Evolutionary conservation across 2,329 filamentous ascomycete genomes (phyloP).

Genomic region (Zasmidium cellare): DNA sequence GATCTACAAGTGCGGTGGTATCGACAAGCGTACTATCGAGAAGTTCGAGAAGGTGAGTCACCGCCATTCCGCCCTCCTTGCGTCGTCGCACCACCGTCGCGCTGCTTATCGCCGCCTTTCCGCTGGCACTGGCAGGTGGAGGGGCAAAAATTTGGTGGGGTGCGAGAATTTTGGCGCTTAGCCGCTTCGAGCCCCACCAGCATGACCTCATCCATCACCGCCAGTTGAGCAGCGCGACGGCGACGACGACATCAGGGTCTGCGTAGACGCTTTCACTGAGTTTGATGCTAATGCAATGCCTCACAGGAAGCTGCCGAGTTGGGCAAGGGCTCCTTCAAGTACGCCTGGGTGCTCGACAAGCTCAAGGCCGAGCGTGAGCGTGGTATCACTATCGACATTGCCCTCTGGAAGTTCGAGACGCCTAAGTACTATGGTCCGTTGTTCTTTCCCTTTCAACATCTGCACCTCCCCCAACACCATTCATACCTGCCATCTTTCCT

Average conservation of each 20-base stretch:
- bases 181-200: conserved; percentile 15
- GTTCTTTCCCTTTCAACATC: too few species aligned
- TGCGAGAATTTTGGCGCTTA: conserved; percentile 25
- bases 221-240: background rate
- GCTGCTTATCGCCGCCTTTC: conserved; percentile 16
- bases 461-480: too few species aligned
- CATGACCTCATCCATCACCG: conserved; percentile 18
- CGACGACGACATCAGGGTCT: background rate
- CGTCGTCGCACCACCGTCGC: background rate
- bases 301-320: conserved; percentile 92
- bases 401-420: conserved; percentile 99
- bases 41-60: conserved; percentile 98
- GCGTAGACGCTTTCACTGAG: background rate
- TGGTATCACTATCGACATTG: conserved; percentile 99
- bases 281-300: conserved; percentile 37
- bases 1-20: conserved; percentile 99
- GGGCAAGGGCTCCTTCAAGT: conserved; percentile 99
- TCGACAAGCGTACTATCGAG: conserved; percentile 99
- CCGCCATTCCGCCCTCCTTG: background rate
- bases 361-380: conserved; percentile 99
- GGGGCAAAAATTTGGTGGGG: conserved; percentile 27
- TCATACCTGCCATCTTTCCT: too few species aligned
- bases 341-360: conserved; percentile 99
- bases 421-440: conserved; percentile 73
- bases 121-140: conserved; percentile 15